phyloP scores from a whole-genome alignment of 2,329 filamentous ascomycete genomes.

The Penicillium griseofulvum region DNA sequence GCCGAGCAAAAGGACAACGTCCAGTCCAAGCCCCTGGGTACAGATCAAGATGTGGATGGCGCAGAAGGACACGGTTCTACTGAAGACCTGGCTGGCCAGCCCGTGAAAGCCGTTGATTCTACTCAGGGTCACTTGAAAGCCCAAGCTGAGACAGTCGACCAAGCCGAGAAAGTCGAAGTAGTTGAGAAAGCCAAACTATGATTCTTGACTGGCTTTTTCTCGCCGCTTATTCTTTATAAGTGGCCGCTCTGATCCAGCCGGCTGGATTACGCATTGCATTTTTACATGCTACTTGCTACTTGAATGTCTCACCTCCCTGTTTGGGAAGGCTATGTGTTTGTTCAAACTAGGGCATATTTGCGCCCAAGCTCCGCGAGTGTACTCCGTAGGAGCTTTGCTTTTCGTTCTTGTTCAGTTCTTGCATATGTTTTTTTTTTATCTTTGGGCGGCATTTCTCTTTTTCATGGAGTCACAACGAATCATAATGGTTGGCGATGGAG shows the following conservation, averaged over 20 bases:
- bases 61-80: constrained; percentile 19
- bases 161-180: not conserved
- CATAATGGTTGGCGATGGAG: constrained; percentile 17
- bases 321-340: not conserved
- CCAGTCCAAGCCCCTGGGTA: constrained; percentile 54
- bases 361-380: not conserved
- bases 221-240: not conserved
- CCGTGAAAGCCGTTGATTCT: constrained; percentile 14
- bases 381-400: not conserved
- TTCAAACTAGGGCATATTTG: not conserved
- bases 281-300: not conserved
- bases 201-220: not conserved
- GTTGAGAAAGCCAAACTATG: not conserved
- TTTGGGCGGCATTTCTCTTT: constrained; percentile 7
- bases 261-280: constrained; percentile 1
- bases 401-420: constrained; percentile 6
- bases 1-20: constrained; percentile 72
- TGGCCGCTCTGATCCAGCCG: not conserved
- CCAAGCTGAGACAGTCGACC: not conserved
- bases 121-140: constrained; percentile 1
- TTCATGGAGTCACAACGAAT: constrained; percentile 10
- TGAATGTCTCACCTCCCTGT: not conserved
- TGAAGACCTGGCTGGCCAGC: constrained; percentile 23
- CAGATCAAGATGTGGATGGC: constrained; percentile 7
- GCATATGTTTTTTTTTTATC: constrained; percentile 8